Evolutionary conservation across 225 moss, liverwort and hornwort species (phyloP).

Genomic region (Marchantia polymorpha): DNA sequence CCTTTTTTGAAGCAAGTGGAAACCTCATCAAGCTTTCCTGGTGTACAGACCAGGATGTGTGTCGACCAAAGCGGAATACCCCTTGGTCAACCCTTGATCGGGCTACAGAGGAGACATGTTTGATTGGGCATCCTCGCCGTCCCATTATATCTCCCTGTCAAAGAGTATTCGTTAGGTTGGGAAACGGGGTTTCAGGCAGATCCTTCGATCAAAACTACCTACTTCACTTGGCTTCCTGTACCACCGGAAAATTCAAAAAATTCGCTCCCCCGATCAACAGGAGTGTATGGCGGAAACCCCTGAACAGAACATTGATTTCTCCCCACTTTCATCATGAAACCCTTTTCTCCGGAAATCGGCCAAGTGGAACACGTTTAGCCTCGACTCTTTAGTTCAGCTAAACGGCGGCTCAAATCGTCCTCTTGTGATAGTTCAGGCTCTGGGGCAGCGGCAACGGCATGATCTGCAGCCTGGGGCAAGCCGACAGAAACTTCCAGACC

Average conservation of each 20-base stretch:
- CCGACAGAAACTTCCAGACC: conserved; percentile 49
- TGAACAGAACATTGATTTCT: background rate
- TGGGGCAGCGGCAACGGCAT: conserved; percentile 34
- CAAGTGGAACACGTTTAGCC: conserved; percentile 10
- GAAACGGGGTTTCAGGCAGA: background rate
- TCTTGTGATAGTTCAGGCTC: conserved; percentile 37
- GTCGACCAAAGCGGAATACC: background rate
- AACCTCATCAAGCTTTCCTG: background rate
- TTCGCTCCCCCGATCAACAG: background rate
- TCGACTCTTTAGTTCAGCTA: conserved; percentile 47
- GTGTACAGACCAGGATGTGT: too few relatives aligned
- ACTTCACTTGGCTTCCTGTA: background rate
- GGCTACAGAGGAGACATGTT: too few relatives aligned
- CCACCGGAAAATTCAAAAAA: background rate
- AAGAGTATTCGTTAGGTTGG: background rate
- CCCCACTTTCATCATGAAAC: background rate
- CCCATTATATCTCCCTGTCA: background rate
- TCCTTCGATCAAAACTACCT: background rate
- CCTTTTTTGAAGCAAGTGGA: background rate
- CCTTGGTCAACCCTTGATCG: background rate
- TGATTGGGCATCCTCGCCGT: background rate
- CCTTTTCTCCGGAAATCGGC: background rate
- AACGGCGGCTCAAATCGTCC: conserved; percentile 48
- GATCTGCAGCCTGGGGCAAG: conserved; percentile 43
- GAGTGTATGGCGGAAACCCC: background rate